Conservation (phyloP, 768 basidiomycete genomes). For the Boletus subparvulus region DNA sequence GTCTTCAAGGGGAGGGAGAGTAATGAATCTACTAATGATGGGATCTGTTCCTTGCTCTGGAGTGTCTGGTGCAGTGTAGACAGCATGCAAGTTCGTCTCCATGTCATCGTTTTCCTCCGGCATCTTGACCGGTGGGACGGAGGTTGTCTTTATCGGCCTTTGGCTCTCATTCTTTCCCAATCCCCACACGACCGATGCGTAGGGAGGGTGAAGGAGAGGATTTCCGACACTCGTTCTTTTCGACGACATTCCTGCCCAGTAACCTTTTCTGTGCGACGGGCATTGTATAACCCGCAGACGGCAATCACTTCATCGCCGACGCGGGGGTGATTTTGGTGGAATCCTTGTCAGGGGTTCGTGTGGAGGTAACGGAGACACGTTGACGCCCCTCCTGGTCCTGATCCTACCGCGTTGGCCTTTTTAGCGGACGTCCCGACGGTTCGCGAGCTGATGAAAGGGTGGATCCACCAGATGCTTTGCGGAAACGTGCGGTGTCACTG, state of each 20-base stretch:
- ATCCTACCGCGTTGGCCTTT: slow-evolving; percentile 8
- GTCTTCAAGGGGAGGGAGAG: slow-evolving; percentile 14
- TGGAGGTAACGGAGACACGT: slow-evolving; percentile 25
- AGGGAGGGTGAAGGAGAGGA: slow-evolving; percentile 16
- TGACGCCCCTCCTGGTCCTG: slow-evolving; percentile 11
- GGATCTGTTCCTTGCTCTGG: slow-evolving; percentile 9
- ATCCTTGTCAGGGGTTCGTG: slow-evolving; percentile 28
- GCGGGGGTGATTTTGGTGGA: slow-evolving; percentile 22
- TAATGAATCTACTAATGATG: background rate
- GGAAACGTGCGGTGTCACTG: slow-evolving; percentile 22
- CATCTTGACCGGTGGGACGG: slow-evolving; percentile 30
- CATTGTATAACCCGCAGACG: slow-evolving; percentile 23
- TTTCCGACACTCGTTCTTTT: slow-evolving; percentile 17
- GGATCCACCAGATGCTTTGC: slow-evolving; percentile 30
- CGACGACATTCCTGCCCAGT: slow-evolving; percentile 8
- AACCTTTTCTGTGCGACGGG: slow-evolving; percentile 22
- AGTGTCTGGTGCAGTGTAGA: slow-evolving; percentile 21
- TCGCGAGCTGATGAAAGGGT: slow-evolving; percentile 32
- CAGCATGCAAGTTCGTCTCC: slow-evolving; percentile 22
- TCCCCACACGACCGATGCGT: slow-evolving; percentile 15
- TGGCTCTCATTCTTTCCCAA: slow-evolving; percentile 36
- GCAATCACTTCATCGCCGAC: slow-evolving; percentile 17
- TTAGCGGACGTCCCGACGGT: slow-evolving; percentile 30
- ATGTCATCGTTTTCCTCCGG: slow-evolving; percentile 39
- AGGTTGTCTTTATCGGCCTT: slow-evolving; percentile 28